A percentile compares a stretch with the other conserved stretches of the same genome.
Evolutionary conservation across 345 rosid genomes (phyloP).

Genomic region (Tarenaya hassleriana): DNA sequence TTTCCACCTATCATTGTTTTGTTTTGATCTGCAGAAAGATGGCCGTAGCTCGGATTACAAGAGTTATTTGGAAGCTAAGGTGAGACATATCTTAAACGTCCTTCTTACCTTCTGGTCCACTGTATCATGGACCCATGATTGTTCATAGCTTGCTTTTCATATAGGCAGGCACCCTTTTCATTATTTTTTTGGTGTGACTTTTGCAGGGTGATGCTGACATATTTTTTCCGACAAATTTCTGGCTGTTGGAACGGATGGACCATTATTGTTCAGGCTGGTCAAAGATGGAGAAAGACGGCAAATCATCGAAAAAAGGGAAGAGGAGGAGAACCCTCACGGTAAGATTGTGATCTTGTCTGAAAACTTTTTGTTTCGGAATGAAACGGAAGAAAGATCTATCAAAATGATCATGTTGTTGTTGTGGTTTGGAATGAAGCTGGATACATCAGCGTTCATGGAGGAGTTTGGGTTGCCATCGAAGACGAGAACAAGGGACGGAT

Average conservation of each 20-base stretch:
- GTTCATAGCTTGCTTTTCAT: no score
- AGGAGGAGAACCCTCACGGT: conserved; percentile 81
- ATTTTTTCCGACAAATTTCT: conserved; percentile 90
- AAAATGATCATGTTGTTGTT: no score
- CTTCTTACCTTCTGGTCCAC: no score
- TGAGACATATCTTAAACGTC: conserved; percentile 21
- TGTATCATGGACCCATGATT: no score
- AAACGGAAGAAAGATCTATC: no score
- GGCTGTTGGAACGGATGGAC: conserved; percentile 83
- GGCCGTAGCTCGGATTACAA: conserved; percentile 76
- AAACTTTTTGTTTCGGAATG: no score
- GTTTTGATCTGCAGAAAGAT: conserved; percentile 61
- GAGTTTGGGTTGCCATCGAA: conserved; percentile 86
- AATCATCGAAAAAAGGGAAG: conserved; percentile 59
- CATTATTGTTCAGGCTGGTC: conserved; percentile 87
- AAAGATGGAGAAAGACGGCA: conserved; percentile 41
- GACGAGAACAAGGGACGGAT: conserved; percentile 85
- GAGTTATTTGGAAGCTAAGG: conserved; percentile 92
- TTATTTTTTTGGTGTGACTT: no score
- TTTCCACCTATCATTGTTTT: conserved; percentile 1
- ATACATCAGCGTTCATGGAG: conserved; percentile 87
- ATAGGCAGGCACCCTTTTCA: no score
- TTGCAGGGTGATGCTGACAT: conserved; percentile 98
- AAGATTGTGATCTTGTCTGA: conserved; percentile 34
- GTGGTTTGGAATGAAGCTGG: conserved; percentile 38